Conservation (phyloP, 495 filamentous ascomycete genomes). For the Xylaria castorea region DNA sequence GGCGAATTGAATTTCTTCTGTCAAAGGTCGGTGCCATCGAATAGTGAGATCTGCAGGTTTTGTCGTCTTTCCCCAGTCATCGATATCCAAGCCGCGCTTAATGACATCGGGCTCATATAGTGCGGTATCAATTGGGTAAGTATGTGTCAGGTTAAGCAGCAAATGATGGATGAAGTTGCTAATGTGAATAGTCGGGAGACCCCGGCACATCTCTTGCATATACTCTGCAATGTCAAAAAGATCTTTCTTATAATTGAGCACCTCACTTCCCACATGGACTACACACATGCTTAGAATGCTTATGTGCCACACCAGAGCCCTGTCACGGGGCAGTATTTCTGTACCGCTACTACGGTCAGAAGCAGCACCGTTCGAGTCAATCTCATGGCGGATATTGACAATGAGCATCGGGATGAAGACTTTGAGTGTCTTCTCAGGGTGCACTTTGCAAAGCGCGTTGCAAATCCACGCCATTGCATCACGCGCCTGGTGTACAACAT, state of each 20-base stretch:
- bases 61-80: constrained; percentile 79
- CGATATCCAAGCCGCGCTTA: constrained; percentile 59
- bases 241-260: constrained; percentile 85
- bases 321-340: constrained; percentile 90
- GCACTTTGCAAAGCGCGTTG: constrained; percentile 92
- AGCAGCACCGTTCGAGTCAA: constrained; percentile 95
- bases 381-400: constrained; percentile 91
- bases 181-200: constrained; percentile 91
- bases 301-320: constrained; percentile 94
- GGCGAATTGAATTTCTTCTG: constrained; percentile 84
- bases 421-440: constrained; percentile 89
- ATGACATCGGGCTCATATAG: constrained; percentile 76
- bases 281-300: constrained; percentile 98
- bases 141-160: constrained; percentile 94
- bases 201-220: constrained; percentile 94
- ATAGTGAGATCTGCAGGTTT: constrained; percentile 78
- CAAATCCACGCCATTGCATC: constrained; percentile 99
- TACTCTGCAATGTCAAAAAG: constrained; percentile 90
- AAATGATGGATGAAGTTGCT: constrained; percentile 98
- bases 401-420: constrained; percentile 88
- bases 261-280: constrained; percentile 90
- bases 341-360: constrained; percentile 92
- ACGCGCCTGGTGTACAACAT: constrained; percentile 95
- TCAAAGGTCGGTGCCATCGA: constrained; percentile 86
- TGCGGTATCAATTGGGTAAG: constrained; percentile 86